These are phyloP conservation scores for Cyclostephanos invisitatus DNA, from an alignment of 108 stramenopile genomes.

Conservation along the genomic window DNA sequence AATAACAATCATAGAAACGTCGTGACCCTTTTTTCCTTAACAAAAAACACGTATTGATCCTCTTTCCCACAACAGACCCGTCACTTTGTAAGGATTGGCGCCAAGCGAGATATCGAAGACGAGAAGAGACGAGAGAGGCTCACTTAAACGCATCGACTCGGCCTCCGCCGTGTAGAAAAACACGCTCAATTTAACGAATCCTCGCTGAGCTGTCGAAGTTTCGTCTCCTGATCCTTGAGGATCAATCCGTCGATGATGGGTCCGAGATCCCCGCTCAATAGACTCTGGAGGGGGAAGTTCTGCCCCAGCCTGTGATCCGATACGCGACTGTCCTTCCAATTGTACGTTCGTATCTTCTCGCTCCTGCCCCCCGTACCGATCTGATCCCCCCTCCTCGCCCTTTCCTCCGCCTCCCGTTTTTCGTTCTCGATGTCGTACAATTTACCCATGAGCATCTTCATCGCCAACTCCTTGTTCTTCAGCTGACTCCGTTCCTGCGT, in stretches of 20 bases:
- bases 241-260: conserved; percentile 78
- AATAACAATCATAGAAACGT: too few relatives aligned
- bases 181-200: conserved; percentile 25
- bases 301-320: conserved; percentile 94
- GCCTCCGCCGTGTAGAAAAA: too few relatives aligned
- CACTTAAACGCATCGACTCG: too few relatives aligned
- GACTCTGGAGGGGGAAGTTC: conserved; percentile 76
- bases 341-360: conserved; percentile 98
- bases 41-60: too few relatives aligned
- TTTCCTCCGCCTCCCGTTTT: conserved; percentile 80
- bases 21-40: too few relatives aligned
- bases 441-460: conserved; percentile 90
- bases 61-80: too few relatives aligned
- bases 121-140: too few relatives aligned
- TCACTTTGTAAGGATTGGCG: too few relatives aligned
- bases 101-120: too few relatives aligned
- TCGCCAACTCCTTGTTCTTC: conserved; percentile 94
- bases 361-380: conserved; percentile 94
- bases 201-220: conserved; percentile 57
- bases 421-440: conserved; percentile 87
- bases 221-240: conserved; percentile 84
- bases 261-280: conserved; percentile 79
- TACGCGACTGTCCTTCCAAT: conserved; percentile 95
- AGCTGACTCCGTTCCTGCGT: conserved; percentile 97
- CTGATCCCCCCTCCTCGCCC: conserved; percentile 78